A percentile compares a stretch with the other conserved stretches of the same genome.
phyloP scores from a whole-genome alignment of 352 stramenopile species.

The Globisporangium camurandrum region DNA sequence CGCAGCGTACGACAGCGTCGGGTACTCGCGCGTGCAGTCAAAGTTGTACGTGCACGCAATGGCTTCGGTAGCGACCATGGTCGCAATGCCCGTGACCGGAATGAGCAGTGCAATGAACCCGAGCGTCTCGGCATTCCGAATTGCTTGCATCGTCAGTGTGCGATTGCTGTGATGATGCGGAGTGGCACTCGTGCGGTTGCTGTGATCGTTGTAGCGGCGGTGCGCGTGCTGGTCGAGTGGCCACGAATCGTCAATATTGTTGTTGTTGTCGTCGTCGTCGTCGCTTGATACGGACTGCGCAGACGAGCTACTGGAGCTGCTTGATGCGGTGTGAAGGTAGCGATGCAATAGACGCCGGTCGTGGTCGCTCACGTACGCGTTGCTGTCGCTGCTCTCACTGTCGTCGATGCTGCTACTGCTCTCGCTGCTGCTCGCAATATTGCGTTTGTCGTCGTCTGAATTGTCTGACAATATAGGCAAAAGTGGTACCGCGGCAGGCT shows the following conservation, averaged over 20 bases:
- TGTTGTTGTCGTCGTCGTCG: background rate
- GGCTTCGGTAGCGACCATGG: slow-evolving; percentile 63
- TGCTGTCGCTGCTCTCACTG: background rate
- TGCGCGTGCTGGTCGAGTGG: background rate
- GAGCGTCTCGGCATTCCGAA: slow-evolving; percentile 39
- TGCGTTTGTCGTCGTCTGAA: slow-evolving; percentile 11
- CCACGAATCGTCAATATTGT: background rate
- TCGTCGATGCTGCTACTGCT: background rate
- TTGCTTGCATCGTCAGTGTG: slow-evolving; percentile 12
- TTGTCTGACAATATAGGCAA: slow-evolving; percentile 2
- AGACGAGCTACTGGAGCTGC: no score
- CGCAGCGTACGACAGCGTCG: slow-evolving; percentile 80
- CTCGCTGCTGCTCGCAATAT: slow-evolving; percentile 4
- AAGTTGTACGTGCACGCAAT: slow-evolving; percentile 71
- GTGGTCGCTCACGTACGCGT: background rate
- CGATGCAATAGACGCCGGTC: no score
- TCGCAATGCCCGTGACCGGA: slow-evolving; percentile 56
- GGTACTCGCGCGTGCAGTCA: slow-evolving; percentile 60
- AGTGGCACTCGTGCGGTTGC: no score
- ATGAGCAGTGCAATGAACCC: slow-evolving; percentile 65
- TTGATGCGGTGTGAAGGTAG: no score
- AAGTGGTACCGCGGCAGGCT: slow-evolving; percentile 10
- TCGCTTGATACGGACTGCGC: no score
- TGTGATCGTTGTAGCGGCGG: background rate
- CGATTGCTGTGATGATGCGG: no score